These are phyloP conservation scores for Fraxinus platypoda DNA, from an alignment of 305 asterid species.

Conservation along the genomic window DNA sequence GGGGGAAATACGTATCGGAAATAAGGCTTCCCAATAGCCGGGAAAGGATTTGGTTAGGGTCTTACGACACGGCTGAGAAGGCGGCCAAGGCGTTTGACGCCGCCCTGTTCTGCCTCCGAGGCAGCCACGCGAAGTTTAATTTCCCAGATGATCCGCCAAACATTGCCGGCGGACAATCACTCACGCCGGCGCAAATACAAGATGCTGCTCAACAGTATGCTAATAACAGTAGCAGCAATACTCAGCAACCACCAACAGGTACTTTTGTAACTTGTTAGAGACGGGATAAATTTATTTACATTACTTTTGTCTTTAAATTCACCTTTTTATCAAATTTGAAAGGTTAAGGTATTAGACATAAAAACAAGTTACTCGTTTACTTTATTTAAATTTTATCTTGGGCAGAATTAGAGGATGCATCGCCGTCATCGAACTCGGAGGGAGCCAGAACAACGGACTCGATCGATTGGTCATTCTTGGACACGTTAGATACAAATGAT, in stretches of 20 bases:
- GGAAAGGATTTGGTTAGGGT: conserved; percentile 69
- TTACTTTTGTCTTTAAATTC: background rate
- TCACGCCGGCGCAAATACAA: conserved; percentile 38
- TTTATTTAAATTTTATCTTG: background rate
- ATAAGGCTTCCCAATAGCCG: conserved; percentile 61
- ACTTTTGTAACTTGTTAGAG: background rate
- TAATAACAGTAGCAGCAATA: conserved; percentile 3
- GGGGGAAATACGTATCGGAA: conserved; percentile 68
- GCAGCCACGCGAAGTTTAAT: conserved; percentile 48
- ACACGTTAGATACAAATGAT: conserved; percentile 24
- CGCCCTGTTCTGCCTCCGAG: conserved; percentile 61
- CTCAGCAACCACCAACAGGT: conserved; percentile 10
- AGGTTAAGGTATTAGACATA: too few species aligned
- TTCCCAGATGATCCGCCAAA: conserved; percentile 54
- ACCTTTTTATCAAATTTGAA: too few species aligned
- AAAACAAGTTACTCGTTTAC: background rate
- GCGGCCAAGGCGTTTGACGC: conserved; percentile 68
- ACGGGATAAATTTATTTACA: background rate
- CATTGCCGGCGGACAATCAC: conserved; percentile 28
- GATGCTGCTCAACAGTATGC: conserved; percentile 45
- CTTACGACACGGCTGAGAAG: conserved; percentile 56
- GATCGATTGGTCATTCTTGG: conserved; percentile 50
- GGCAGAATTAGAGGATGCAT: conserved; percentile 1
- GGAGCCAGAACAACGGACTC: conserved; percentile 25
- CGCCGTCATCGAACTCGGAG: conserved; percentile 30